Conservation (phyloP, 768 basidiomycete genomes). For the Trametes punicea region DNA sequence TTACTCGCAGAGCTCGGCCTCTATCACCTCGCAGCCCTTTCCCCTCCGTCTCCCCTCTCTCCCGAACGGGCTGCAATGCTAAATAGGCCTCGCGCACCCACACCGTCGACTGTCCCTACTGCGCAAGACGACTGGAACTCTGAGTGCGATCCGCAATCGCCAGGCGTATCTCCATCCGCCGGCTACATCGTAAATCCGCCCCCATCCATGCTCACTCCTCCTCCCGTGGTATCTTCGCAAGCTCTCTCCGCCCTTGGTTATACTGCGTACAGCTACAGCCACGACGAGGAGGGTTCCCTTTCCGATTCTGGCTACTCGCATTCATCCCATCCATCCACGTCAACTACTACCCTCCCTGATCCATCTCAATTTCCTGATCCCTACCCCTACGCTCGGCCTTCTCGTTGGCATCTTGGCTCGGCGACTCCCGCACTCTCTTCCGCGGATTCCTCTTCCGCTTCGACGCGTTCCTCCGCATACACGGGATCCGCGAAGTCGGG, state of each 20-base stretch:
- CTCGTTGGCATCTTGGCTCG: conserved; percentile 43
- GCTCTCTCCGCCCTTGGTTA: conserved; percentile 34
- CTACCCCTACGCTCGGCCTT: conserved; percentile 54
- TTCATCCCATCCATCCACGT: conserved; percentile 39
- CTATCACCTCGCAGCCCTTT: conserved; percentile 30
- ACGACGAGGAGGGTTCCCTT: conserved; percentile 38
- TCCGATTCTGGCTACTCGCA: conserved; percentile 34
- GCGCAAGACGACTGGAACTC: conserved; percentile 27
- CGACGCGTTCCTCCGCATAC: conserved; percentile 75
- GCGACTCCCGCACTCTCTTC: conserved; percentile 62
- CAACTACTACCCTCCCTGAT: conserved; percentile 54
- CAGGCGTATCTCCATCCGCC: conserved; percentile 27
- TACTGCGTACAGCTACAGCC: conserved; percentile 31
- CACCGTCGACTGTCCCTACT: conserved; percentile 30
- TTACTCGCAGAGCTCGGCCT: conserved; percentile 23
- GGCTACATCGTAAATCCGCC: conserved; percentile 31
- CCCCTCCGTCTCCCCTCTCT: conserved; percentile 35
- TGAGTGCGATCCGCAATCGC: conserved; percentile 23
- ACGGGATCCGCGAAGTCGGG: conserved; percentile 66
- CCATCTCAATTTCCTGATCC: conserved; percentile 71
- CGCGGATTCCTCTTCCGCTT: conserved; percentile 64
- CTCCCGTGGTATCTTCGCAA: conserved; percentile 26
- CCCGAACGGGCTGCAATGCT: conserved; percentile 28
- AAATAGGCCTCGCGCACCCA: conserved; percentile 39
- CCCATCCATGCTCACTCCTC: conserved; percentile 23